Percentiles rank a stretch among this genome's conserved stretches.
Evolutionary conservation across 2,329 filamentous ascomycete species (phyloP).

Genomic region (Xylariaceae sp.): DNA sequence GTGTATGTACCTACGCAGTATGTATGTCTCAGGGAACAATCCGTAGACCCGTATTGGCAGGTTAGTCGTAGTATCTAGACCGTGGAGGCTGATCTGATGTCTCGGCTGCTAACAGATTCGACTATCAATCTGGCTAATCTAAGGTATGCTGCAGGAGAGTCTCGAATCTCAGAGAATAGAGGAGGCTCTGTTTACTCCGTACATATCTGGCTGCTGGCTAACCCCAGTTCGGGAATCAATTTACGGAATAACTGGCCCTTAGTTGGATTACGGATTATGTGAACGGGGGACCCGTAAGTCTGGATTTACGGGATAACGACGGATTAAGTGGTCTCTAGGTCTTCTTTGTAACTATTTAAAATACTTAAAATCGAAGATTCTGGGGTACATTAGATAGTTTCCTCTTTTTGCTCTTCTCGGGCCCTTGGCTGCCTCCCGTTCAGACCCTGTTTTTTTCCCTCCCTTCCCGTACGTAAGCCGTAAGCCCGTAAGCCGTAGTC

Average conservation of each 20-base stretch:
- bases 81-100: neutral
- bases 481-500: too few relatives aligned
- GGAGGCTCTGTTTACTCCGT: neutral
- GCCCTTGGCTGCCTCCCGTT: neutral
- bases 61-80: neutral
- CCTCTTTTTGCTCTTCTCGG: neutral
- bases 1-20: neutral
- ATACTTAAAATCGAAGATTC: neutral
- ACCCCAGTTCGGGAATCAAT: neutral
- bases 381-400: neutral
- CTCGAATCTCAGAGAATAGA: neutral
- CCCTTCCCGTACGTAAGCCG: too few relatives aligned
- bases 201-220: neutral
- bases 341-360: neutral
- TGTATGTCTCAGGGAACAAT: neutral
- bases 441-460: too few relatives aligned
- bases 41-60: neutral
- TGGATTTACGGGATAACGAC: too few relatives aligned
- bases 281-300: too few relatives aligned
- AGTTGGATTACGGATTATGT: neutral
- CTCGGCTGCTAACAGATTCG: neutral
- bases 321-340: too few relatives aligned
- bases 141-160: neutral
- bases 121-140: neutral
- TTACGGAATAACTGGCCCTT: too few relatives aligned